Conservation (phyloP, 2,329 filamentous ascomycete species). For the Cercospora sp. region DNA sequence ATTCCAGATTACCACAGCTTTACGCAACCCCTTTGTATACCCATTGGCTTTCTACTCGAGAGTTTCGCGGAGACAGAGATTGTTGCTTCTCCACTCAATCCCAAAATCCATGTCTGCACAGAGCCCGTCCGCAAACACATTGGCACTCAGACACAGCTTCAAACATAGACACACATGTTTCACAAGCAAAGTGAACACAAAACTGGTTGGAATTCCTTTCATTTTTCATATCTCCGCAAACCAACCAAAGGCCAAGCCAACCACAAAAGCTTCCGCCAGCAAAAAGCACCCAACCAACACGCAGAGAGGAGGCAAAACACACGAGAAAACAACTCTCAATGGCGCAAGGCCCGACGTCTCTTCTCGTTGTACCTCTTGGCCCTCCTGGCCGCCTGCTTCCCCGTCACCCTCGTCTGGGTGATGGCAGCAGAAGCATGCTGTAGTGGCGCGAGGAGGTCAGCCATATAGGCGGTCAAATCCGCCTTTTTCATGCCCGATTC, state of each 20-base stretch:
- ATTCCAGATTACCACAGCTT: not conserved
- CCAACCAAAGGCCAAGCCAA: not conserved
- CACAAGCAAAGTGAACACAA: not conserved
- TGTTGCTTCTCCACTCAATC: not conserved
- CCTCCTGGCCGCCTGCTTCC: not conserved
- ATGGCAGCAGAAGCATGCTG: constrained; percentile 3
- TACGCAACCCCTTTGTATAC: not conserved
- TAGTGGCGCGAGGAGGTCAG: not conserved
- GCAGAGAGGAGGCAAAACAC: not conserved
- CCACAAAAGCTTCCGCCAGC: not conserved
- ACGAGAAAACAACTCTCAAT: not conserved
- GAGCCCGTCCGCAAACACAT: not conserved
- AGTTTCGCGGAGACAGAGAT: not conserved
- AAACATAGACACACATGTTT: not conserved
- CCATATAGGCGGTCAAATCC: not conserved
- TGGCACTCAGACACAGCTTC: not conserved
- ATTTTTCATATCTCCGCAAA: not conserved
- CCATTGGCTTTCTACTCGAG: not conserved
- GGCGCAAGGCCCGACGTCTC: not conserved
- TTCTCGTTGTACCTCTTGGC: not conserved
- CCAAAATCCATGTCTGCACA: not conserved
- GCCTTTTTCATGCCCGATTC: not conserved
- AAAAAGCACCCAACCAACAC: not conserved
- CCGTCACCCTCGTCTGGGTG: not conserved
- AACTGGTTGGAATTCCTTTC: not conserved